phyloP scores from a whole-genome alignment of 2,329 filamentous ascomycete species.

The Colletotrichum chlorophyti region DNA sequence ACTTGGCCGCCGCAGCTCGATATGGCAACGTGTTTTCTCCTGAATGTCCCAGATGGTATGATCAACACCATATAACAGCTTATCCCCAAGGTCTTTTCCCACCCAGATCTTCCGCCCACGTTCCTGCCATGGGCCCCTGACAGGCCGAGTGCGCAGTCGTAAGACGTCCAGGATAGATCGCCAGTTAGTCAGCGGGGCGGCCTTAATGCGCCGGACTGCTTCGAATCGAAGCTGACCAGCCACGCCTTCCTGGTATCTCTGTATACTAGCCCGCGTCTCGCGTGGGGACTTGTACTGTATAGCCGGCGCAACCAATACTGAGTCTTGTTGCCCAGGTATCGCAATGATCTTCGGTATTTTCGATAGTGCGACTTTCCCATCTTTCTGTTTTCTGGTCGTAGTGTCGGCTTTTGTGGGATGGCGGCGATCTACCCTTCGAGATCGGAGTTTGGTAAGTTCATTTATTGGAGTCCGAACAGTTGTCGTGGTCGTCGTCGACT shows the following conservation, averaged over 20 bases:
- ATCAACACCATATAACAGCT: slow-evolving; percentile 30
- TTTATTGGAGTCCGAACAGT: too few species aligned
- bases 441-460: too few species aligned
- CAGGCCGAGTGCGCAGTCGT: slow-evolving; percentile 42
- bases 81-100: slow-evolving; percentile 16
- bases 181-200: slow-evolving; percentile 45
- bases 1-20: slow-evolving; percentile 29
- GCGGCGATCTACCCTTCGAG: too few species aligned
- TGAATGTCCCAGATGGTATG: slow-evolving; percentile 38
- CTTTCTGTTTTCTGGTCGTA: too few species aligned
- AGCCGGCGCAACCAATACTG: slow-evolving; percentile 37
- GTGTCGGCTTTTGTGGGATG: too few species aligned
- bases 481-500: neutral
- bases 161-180: slow-evolving; percentile 45
- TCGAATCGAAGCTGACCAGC: slow-evolving; percentile 46
- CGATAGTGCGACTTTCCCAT: neutral
- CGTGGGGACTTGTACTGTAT: slow-evolving; percentile 29
- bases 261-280: slow-evolving; percentile 28
- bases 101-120: slow-evolving; percentile 36
- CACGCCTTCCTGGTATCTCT: slow-evolving; percentile 33
- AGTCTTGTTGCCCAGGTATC: slow-evolving; percentile 16
- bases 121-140: slow-evolving; percentile 25
- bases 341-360: neutral
- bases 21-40: slow-evolving; percentile 32
- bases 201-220: slow-evolving; percentile 38